phyloP scores from a whole-genome alignment of 805 yeast genomes.

The Candida silvatica region DNA sequence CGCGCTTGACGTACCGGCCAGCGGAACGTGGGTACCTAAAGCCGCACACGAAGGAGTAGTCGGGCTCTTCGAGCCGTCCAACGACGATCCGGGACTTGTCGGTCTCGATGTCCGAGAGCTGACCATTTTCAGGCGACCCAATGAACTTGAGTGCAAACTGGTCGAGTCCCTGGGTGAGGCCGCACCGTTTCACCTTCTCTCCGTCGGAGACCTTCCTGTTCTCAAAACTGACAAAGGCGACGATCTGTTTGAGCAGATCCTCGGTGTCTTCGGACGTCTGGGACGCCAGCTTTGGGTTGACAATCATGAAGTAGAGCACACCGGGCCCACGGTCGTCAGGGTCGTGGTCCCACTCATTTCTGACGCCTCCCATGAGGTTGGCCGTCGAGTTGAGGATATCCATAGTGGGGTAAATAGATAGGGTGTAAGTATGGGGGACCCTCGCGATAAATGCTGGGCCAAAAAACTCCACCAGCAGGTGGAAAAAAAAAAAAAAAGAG shows the following conservation, averaged over 20 bases:
- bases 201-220: conserved; percentile 9
- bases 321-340: conserved; percentile 1
- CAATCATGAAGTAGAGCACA: conserved; percentile 16
- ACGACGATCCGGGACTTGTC: conserved; percentile 23
- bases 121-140: not conserved
- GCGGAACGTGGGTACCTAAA: conserved; percentile 12
- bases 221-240: conserved; percentile 16
- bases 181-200: conserved; percentile 17
- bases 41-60: conserved; percentile 27
- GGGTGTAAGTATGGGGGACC: not conserved
- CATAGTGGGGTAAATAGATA: not conserved
- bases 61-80: conserved; percentile 21
- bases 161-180: conserved; percentile 20
- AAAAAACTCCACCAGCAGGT: too few species aligned
- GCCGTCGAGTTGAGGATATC: not conserved
- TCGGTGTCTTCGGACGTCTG: conserved; percentile 13
- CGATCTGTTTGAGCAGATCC: conserved; percentile 14
- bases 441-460: too few species aligned
- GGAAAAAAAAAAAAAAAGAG: too few species aligned
- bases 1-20: conserved; percentile 13
- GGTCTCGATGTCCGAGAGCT: conserved; percentile 21
- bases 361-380: not conserved
- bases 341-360: too few species aligned
- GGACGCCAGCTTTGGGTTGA: conserved; percentile 12
- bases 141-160: conserved; percentile 19